Percentiles rank a stretch among this genome's conserved stretches.
Conservation (phyloP, 495 filamentous ascomycete species). For the Penicillium macrosclerotiorum region DNA sequence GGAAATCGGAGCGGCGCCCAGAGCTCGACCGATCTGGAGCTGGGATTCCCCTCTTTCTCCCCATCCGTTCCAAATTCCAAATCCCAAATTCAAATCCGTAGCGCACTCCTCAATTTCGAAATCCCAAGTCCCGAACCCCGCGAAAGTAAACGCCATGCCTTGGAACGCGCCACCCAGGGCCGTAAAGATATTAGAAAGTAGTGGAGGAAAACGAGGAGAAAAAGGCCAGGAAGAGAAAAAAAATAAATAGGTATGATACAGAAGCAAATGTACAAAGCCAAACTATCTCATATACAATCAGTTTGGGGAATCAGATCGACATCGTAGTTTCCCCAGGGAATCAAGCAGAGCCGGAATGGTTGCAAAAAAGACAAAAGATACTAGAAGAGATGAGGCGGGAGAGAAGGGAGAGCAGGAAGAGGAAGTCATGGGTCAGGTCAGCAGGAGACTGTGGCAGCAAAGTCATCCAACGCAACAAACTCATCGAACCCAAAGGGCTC, state of each 20-base stretch:
- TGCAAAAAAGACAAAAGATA: slow-evolving; percentile 9
- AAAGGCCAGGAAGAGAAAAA: not conserved
- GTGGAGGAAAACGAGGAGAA: not conserved
- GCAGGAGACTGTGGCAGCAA: slow-evolving; percentile 30
- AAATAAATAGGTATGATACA: slow-evolving; percentile 21
- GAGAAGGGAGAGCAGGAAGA: slow-evolving; percentile 8
- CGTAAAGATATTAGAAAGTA: slow-evolving; percentile 2
- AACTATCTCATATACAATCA: slow-evolving; percentile 17
- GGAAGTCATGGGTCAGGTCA: slow-evolving; percentile 3
- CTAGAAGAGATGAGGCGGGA: slow-evolving; percentile 4
- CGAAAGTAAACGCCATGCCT: not conserved
- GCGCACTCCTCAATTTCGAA: no score
- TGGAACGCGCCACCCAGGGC: not conserved
- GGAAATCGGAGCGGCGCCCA: not conserved
- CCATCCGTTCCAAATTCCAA: not conserved
- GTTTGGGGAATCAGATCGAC: slow-evolving; percentile 4
- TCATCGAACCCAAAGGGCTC: slow-evolving; percentile 37
- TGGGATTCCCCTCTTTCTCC: not conserved
- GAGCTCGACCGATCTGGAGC: not conserved
- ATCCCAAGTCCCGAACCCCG: not conserved
- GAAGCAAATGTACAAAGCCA: slow-evolving; percentile 25
- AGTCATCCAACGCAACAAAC: slow-evolving; percentile 35
- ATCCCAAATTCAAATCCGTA: no score
- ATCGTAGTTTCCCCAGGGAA: slow-evolving; percentile 8
- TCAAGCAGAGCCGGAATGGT: slow-evolving; percentile 9